Evolutionary conservation across 495 filamentous ascomycete genomes (phyloP).

Genomic region (Xylaria acuta): DNA sequence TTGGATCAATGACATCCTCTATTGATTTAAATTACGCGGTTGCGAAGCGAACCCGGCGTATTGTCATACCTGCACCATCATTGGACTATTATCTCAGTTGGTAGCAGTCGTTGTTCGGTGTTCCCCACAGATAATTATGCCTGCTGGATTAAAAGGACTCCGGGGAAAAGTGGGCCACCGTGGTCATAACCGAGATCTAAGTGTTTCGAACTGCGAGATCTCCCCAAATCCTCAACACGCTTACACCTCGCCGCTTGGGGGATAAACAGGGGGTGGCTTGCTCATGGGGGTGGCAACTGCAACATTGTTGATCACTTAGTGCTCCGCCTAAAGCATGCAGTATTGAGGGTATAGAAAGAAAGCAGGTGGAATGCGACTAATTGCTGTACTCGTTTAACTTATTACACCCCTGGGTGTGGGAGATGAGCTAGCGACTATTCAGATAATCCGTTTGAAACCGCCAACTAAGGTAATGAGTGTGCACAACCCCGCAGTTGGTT

Average conservation of each 20-base stretch:
- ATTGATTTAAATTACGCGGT: neutral
- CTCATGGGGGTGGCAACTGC: neutral
- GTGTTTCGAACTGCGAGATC: conserved; percentile 14
- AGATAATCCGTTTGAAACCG: neutral
- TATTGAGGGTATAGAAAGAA: neutral
- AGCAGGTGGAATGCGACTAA: neutral
- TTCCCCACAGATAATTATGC: too few species aligned
- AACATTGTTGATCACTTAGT: neutral
- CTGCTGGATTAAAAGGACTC: too few species aligned
- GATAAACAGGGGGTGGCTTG: neutral
- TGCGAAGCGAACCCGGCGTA: too few species aligned
- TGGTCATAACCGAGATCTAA: neutral
- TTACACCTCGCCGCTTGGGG: neutral
- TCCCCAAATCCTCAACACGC: neutral
- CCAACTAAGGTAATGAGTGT: neutral
- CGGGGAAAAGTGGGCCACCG: neutral
- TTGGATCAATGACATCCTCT: too few species aligned
- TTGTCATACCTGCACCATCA: neutral
- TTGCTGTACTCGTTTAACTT: neutral
- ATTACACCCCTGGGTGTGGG: neutral
- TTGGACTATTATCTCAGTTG: neutral
- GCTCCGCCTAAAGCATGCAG: neutral
- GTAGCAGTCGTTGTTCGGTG: neutral
- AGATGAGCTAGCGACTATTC: neutral
- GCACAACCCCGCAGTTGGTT: neutral